Percentiles rank a stretch among this genome's conserved stretches.
Evolutionary conservation across 192 early-diverging fungal species (phyloP).

Genomic region (Coemansia sp.): DNA sequence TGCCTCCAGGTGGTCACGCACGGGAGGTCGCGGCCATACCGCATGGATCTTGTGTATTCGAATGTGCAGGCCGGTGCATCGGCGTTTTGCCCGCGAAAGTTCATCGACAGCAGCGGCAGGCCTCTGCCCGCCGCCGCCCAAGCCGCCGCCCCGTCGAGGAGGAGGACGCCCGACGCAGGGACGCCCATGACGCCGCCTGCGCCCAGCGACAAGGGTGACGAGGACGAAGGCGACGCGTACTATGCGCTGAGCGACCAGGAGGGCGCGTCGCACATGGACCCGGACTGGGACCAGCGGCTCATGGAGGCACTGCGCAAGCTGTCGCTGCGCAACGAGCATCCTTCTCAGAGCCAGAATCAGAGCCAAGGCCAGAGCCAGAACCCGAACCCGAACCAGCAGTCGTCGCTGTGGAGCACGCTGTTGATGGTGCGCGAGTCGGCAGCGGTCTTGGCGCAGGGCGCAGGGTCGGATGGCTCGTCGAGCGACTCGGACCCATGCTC

Average conservation of each 20-base stretch:
- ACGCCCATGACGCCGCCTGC: conserved; percentile 3
- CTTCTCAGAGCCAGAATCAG: not conserved
- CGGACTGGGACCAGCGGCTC: conserved; percentile 44
- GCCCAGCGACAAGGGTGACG: not conserved
- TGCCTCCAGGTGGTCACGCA: conserved; percentile 83
- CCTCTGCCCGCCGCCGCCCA: conserved; percentile 14
- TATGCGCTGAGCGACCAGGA: conserved; percentile 53
- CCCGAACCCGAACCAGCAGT: too few relatives aligned
- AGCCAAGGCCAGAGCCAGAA: too few relatives aligned
- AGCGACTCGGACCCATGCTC: conserved; percentile 7
- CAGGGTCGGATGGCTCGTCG: conserved; percentile 4
- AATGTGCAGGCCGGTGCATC: conserved; percentile 18
- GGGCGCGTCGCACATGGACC: conserved; percentile 15
- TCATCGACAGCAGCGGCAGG: conserved; percentile 38
- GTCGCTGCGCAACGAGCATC: conserved; percentile 13
- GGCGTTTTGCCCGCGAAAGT: conserved; percentile 47
- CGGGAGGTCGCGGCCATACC: conserved; percentile 54
- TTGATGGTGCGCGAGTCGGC: conserved; percentile 31
- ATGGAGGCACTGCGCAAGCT: conserved; percentile 34
- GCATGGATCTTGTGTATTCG: conserved; percentile 49
- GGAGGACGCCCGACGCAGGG: not conserved
- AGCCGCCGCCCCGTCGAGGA: not conserved
- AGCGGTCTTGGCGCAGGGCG: conserved; percentile 6
- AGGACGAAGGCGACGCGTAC: conserved; percentile 15
- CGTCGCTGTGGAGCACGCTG: conserved; percentile 31